phyloP scores from a whole-genome alignment of 176 grass and related monocot species.

The Musa itinerans region DNA sequence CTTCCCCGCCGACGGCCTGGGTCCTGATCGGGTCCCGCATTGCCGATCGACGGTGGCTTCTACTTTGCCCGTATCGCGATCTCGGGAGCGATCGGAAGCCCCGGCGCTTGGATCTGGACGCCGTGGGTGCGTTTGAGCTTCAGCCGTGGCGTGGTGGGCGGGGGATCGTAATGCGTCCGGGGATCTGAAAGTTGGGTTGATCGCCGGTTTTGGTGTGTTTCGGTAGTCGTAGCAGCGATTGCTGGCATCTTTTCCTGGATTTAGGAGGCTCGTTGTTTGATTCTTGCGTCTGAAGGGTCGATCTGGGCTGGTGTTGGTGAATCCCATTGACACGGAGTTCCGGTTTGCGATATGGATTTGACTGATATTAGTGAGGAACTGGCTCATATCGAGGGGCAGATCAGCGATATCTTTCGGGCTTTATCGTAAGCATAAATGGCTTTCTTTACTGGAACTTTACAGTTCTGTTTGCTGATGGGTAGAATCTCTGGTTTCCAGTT shows the following conservation, averaged over 20 bases:
- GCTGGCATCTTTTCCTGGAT: not conserved
- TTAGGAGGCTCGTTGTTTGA: not conserved
- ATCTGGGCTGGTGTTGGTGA: not conserved
- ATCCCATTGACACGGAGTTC: not conserved
- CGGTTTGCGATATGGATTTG: conserved; percentile 64
- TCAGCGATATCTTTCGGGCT: conserved; percentile 75
- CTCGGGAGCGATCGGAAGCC: no score
- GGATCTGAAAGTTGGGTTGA: not conserved
- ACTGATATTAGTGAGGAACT: conserved; percentile 75
- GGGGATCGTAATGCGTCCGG: not conserved
- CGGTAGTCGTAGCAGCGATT: not conserved
- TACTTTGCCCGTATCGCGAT: no score
- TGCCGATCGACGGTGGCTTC: no score
- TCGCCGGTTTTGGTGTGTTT: not conserved
- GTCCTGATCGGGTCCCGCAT: no score
- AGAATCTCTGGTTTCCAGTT: not conserved
- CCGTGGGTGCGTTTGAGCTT: not conserved
- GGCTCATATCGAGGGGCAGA: conserved; percentile 79
- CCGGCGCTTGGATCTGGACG: no score
- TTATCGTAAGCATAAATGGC: conserved; percentile 66
- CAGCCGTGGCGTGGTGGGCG: not conserved
- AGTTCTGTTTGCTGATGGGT: not conserved
- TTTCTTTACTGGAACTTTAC: not conserved
- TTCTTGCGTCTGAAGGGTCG: not conserved
- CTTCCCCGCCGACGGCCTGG: no score